Base-by-base conservation (phyloP, 495 filamentous ascomycete genomes). In the Patellaria atrata region DNA sequence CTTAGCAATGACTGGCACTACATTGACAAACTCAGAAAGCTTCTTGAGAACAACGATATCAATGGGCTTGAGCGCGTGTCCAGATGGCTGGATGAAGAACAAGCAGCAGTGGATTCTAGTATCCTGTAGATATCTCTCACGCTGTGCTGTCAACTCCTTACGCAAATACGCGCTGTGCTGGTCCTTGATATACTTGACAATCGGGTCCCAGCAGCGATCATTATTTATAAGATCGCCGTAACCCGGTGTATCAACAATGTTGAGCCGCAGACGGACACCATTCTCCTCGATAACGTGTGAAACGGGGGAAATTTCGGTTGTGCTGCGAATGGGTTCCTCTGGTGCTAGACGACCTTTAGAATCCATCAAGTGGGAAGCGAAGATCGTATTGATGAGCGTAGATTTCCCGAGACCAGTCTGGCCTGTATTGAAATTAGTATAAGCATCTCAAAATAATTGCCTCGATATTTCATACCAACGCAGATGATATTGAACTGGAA, bases 401-500 rank as follows among this genome's bases (percentile, higher is more conserved):
- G 86, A 94, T 65, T 99, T 99, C 58, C 89, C 89, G 41, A 99
- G 77, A 46, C 89, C 89, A 47, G 89, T 99, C 68, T 99, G 89
- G 48, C 89, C 89, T 97, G 56, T 40, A 43, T 30, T 15, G 23
- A 19, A 22, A 44, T 44, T 23, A 52, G 51, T 18, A 5, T 11
- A 27, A 20, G 4, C 21, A 23, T 15, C 39, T 9, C 17, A 14
- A 20, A 19, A 15, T 28, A 22, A 29, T 13, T n/a, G 5, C 10
- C 27, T 12, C 10, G 3, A 18, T 1, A n/a, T 24, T 17, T 30
- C 87, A 56, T 67, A 97, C 89, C 89, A 62, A 99, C 89, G 61
- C 91, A 96, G 63, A 99, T 99, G 50, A 99, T 78, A 60, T 99
- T 99, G 73, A 99, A 99, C 62, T 99, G 89, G 61, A 99, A 99